Percentiles rank a stretch among this genome's conserved stretches.
phyloP scores from a whole-genome alignment of 2,329 filamentous ascomycete species.

The Lachnellula cervina region DNA sequence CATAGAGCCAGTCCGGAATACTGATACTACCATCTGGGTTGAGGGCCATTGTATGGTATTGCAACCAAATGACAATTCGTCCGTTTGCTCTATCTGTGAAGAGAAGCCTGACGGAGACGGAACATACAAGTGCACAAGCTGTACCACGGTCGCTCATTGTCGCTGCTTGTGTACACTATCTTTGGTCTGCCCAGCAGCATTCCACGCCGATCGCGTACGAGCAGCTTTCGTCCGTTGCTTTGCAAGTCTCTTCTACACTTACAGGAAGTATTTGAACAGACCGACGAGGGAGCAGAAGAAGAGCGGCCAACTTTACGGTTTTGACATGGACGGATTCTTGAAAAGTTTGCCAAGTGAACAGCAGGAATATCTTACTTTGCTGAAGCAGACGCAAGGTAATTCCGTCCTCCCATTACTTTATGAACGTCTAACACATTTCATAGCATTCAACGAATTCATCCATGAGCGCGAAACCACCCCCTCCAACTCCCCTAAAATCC shows the following conservation, averaged over 20 bases:
- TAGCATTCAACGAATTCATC: slow-evolving; percentile 77
- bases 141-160: slow-evolving; percentile 52
- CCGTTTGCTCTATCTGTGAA: slow-evolving; percentile 68
- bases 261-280: slow-evolving; percentile 57
- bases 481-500: slow-evolving; percentile 59
- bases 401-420: slow-evolving; percentile 12
- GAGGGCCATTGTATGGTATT: slow-evolving; percentile 78
- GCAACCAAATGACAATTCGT: slow-evolving; percentile 52
- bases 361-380: slow-evolving; percentile 58
- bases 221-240: slow-evolving; percentile 61
- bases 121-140: slow-evolving; percentile 68
- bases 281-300: slow-evolving; percentile 57
- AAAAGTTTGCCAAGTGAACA: slow-evolving; percentile 61
- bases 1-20: slow-evolving; percentile 72
- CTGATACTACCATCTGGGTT: slow-evolving; percentile 75
- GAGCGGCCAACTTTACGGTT: slow-evolving; percentile 55
- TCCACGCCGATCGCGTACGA: slow-evolving; percentile 56
- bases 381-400: slow-evolving; percentile 62
- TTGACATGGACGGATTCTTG: slow-evolving; percentile 62
- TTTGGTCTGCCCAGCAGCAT: slow-evolving; percentile 59
- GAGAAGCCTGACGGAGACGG: slow-evolving; percentile 64
- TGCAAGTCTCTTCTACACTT: slow-evolving; percentile 62
- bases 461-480: slow-evolving; percentile 69
- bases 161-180: slow-evolving; percentile 59
- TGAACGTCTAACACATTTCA: slow-evolving; percentile 38